Conservation (phyloP, 805 yeast genomes). For the Saccharomycopsis sp. region DNA sequence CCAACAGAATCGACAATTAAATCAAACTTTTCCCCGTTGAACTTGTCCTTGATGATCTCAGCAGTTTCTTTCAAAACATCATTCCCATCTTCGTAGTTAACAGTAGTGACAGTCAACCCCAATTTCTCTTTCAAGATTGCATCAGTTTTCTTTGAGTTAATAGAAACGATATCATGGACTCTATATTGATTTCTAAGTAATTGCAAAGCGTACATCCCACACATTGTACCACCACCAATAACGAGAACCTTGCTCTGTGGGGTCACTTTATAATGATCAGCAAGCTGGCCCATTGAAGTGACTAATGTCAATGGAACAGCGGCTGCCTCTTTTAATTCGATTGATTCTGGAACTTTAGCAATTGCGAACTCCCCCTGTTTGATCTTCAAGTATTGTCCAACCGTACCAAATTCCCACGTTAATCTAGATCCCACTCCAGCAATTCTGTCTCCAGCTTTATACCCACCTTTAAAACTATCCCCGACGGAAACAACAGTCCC, state of each 20-base stretch:
- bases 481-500: constrained; percentile 58
- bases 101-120: constrained; percentile 4
- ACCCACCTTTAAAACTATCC: constrained; percentile 31
- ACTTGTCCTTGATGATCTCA: constrained; percentile 7
- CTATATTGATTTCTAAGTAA: constrained; percentile 43
- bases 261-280: constrained; percentile 26
- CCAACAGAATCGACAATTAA: constrained; percentile 68
- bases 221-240: constrained; percentile 74
- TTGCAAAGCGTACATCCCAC: constrained; percentile 57
- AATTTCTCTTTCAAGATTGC: constrained; percentile 29
- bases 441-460: constrained; percentile 52
- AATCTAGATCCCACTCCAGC: constrained; percentile 51
- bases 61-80: not conserved
- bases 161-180: constrained; percentile 42
- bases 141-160: constrained; percentile 49
- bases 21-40: constrained; percentile 39
- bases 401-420: constrained; percentile 43
- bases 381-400: constrained; percentile 48
- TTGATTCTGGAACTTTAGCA: constrained; percentile 37
- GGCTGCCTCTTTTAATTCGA: constrained; percentile 51
- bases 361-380: constrained; percentile 44
- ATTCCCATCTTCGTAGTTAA: constrained; percentile 14
- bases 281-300: constrained; percentile 48
- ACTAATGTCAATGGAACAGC: constrained; percentile 57
- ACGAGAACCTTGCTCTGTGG: constrained; percentile 47